Conservation (phyloP, 2,329 filamentous ascomycete genomes). For the Metarhizium robertsii region DNA sequence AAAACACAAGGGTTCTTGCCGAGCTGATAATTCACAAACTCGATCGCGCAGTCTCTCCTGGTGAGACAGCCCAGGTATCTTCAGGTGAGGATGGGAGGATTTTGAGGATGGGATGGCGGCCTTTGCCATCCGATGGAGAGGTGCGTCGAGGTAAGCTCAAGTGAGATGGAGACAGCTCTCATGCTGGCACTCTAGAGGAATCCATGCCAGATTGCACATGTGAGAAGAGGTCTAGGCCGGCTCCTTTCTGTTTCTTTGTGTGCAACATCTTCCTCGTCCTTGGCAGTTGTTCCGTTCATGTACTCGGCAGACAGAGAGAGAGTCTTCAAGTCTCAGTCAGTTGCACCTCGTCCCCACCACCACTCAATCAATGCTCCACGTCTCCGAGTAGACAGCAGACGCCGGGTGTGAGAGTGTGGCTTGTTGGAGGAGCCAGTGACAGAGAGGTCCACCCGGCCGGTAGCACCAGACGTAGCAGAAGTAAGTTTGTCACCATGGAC, state of each 20-base stretch:
- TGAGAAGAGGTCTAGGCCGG: background rate
- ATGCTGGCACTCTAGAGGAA: background rate
- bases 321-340: background rate
- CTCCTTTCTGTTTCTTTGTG: background rate
- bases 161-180: background rate
- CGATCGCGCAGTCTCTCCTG: conserved; percentile 4
- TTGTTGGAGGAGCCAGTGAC: conserved; percentile 8
- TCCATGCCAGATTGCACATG: background rate
- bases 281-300: background rate
- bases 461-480: conserved; percentile 3
- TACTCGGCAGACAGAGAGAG: background rate
- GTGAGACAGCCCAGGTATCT: conserved; percentile 1
- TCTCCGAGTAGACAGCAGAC: background rate
- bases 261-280: background rate
- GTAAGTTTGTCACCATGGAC: background rate
- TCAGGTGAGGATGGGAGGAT: background rate
- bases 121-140: background rate
- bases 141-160: background rate
- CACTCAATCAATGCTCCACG: background rate
- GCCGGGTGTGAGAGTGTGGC: background rate
- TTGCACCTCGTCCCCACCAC: background rate
- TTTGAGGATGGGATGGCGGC: background rate
- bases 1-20: conserved; percentile 1
- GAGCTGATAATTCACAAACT: conserved; percentile 2
- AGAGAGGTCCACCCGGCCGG: conserved; percentile 10